Percentiles rank a stretch among this genome's conserved stretches.
Evolutionary conservation across 73 alveolate species (phyloP).

Genomic region (Blepharisma japonicum): DNA sequence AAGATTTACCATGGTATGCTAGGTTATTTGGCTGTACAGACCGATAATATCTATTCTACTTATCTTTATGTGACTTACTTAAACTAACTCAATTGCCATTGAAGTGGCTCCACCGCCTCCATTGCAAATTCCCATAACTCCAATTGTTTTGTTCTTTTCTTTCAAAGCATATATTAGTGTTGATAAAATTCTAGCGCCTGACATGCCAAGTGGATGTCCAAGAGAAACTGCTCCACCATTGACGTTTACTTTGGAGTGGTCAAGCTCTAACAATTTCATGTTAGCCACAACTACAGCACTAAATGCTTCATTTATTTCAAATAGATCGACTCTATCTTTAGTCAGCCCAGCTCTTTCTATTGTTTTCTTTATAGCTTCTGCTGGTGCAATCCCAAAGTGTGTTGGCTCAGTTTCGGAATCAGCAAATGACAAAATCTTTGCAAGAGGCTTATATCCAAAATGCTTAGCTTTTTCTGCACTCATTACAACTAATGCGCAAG

Average conservation of each 20-base stretch:
- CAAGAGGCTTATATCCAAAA: conserved; percentile 48
- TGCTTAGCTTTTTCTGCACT: conserved; percentile 37
- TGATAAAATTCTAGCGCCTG: conserved; percentile 78
- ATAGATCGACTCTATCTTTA: conserved; percentile 37
- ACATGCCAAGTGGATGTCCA: conserved; percentile 90
- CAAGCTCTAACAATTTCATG: conserved; percentile 52
- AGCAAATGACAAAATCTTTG: conserved; percentile 53
- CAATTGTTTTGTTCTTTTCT: conserved; percentile 58
- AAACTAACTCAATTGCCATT: conserved; percentile 53
- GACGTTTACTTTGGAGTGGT: conserved; percentile 63
- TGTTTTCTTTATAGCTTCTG: conserved; percentile 40
- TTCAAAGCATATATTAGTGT: conserved; percentile 64
- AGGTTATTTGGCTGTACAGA: no score
- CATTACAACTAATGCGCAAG: conserved; percentile 56
- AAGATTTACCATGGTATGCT: no score
- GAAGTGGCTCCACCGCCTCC: conserved; percentile 94
- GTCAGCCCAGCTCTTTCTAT: conserved; percentile 38
- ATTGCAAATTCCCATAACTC: conserved; percentile 85
- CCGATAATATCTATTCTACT: no score
- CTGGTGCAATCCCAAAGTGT: conserved; percentile 53
- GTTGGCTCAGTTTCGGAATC: conserved; percentile 54
- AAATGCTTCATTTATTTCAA: conserved; percentile 59
- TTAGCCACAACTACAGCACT: conserved; percentile 47
- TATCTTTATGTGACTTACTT: neutral
- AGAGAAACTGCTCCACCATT: conserved; percentile 96